Base-by-base conservation (phyloP, 441 rosid species). In the Brassica hybrid region DNA sequence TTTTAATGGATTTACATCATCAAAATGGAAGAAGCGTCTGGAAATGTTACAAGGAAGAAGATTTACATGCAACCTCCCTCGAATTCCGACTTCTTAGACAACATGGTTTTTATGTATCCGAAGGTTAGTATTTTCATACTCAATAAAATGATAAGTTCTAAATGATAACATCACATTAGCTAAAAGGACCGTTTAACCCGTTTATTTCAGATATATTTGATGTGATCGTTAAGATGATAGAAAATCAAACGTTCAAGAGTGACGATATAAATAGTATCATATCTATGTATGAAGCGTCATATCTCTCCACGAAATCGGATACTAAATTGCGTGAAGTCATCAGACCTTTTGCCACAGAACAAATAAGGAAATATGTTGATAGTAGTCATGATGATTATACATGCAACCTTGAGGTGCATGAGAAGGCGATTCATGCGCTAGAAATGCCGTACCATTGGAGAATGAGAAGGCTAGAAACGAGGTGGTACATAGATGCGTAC, bases 361-460 rank as follows among this genome's bases (percentile, higher is more conserved):
- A 72, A 74, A 59, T 82, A 3, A n/a, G 48, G 6, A 72, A 83
- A 41, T 27, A 57, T 54, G 59, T 68, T 16, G 6, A 54, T 13
- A 11, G 41, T 13, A 6, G 52, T 2, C 58, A 64, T 23, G 13
- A 41, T 18, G 56, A 48, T 66, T 63, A 74, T 32, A 48, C 67
- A 14, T 3, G 60, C 41, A 23, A 81, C 16, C 59, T 17, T 4
- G 25, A 21, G 36, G 14, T 25, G 6, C 59, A 59, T 5, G 81
- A 65, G 57, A 65, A n/a, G 4, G 79, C 76, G 43, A 41, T 19
- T 0, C 86, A 80, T 72, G 85, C 85, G 5, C 38, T 85, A 77
- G 86, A 86, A 63, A 71, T 81, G 76, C 85, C 90, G 0, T 64
- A 82, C 19, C 84, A 81, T 27, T 72, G 81, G 82, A 78, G 85